Evolutionary conservation across 2,329 filamentous ascomycete genomes (phyloP).

Genomic region (Arthrobotrys musiformis): DNA sequence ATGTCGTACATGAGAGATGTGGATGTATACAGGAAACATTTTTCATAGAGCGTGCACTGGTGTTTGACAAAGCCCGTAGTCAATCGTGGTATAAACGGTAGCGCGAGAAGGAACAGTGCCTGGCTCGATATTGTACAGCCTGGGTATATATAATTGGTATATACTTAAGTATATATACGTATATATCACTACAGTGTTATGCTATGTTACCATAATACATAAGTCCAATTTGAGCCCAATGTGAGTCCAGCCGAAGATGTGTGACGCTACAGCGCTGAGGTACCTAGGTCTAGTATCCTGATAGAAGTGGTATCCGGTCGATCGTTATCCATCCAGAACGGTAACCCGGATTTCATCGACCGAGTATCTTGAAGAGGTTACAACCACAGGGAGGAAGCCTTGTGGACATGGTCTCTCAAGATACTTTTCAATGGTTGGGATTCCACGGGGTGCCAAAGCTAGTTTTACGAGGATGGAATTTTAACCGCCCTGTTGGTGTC

Average conservation of each 20-base stretch:
- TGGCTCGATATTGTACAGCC: not conserved
- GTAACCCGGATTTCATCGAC: not conserved
- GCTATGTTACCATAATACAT: too few relatives aligned
- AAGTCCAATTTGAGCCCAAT: too few relatives aligned
- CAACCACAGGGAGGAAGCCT: not conserved
- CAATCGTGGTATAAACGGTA: not conserved
- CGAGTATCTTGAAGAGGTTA: not conserved
- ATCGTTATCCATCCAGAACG: too few relatives aligned
- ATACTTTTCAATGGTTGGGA: not conserved
- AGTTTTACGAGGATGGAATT: too few relatives aligned
- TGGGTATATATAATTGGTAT: not conserved
- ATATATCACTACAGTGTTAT: too few relatives aligned
- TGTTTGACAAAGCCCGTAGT: not conserved
- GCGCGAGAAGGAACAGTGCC: slow-evolving; percentile 1
- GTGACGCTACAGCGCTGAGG: too few relatives aligned
- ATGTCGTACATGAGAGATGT: not conserved
- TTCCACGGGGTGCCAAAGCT: too few relatives aligned
- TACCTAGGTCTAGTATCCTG: too few relatives aligned
- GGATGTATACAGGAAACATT: not conserved
- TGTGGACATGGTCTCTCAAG: too few relatives aligned
- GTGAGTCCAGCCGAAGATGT: too few relatives aligned
- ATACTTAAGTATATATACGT: not conserved
- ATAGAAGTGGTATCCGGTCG: not conserved
- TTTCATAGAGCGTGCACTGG: not conserved
- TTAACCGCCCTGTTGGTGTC: too few relatives aligned